These are phyloP conservation scores for Leccinum ochraceum DNA, from an alignment of 768 basidiomycete genomes.

Conservation along the genomic window DNA sequence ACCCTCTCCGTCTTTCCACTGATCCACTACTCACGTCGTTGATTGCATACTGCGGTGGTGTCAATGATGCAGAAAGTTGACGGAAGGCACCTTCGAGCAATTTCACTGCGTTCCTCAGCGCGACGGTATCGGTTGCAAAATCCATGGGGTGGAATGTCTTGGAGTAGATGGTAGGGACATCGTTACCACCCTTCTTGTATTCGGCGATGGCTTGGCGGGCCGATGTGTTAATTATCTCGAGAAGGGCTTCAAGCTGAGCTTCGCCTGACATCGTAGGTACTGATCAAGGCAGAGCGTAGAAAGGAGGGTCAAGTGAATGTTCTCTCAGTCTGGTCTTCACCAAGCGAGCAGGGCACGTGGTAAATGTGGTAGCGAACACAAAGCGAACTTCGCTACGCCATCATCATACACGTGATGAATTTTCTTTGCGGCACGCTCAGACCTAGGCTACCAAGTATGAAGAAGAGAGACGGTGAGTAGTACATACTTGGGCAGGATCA, in stretches of 20 bases:
- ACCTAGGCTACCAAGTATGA: too few species aligned
- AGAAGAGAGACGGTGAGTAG: too few species aligned
- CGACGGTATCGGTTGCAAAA: slow-evolving; percentile 18
- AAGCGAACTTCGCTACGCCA: too few species aligned
- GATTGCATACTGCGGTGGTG: slow-evolving; percentile 30
- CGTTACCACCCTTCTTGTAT: slow-evolving; percentile 25
- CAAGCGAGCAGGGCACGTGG: too few species aligned
- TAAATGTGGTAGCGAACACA: too few species aligned
- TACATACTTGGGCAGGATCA: too few species aligned
- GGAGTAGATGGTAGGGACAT: slow-evolving; percentile 27
- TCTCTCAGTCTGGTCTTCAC: neutral
- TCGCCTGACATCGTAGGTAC: slow-evolving; percentile 20
- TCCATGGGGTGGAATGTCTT: slow-evolving; percentile 26
- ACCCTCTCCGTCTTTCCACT: neutral
- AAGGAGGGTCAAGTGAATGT: neutral
- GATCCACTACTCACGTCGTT: slow-evolving; percentile 17
- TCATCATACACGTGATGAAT: too few species aligned
- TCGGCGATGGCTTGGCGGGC: slow-evolving; percentile 27
- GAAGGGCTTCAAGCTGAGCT: slow-evolving; percentile 6
- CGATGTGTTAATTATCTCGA: slow-evolving; percentile 32
- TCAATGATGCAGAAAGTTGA: slow-evolving; percentile 26
- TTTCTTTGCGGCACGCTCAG: too few species aligned
- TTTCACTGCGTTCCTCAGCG: slow-evolving; percentile 27
- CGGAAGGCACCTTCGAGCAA: slow-evolving; percentile 29
- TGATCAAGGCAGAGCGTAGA: neutral